Evolutionary conservation across 192 early-diverging fungal species (phyloP).

Genomic region (Gigaspora rosea): DNA sequence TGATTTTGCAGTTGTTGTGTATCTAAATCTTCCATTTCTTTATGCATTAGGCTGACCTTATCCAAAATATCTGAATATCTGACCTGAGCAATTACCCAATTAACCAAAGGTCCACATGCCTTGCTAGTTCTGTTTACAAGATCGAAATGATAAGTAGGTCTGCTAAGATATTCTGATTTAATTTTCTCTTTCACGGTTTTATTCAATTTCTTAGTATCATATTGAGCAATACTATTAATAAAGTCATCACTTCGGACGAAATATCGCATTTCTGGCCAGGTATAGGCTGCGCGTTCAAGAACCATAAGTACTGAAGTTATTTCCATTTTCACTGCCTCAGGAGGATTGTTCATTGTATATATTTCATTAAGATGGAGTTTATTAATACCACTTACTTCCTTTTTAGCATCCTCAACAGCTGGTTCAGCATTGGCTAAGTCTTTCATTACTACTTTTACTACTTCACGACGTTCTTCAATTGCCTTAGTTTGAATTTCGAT

Average conservation of each 20-base stretch:
- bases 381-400: slow-evolving; percentile 92
- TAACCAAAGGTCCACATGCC: slow-evolving; percentile 96
- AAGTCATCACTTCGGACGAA: slow-evolving; percentile 95
- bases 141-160: slow-evolving; percentile 92
- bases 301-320: slow-evolving; percentile 97
- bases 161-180: slow-evolving; percentile 71
- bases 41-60: slow-evolving; percentile 89
- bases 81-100: slow-evolving; percentile 98
- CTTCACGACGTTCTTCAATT: slow-evolving; percentile 75
- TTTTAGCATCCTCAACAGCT: slow-evolving; percentile 92
- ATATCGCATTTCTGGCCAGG: slow-evolving; percentile 91
- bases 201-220: slow-evolving; percentile 89
- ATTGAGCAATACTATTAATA: slow-evolving; percentile 95
- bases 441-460: slow-evolving; percentile 62
- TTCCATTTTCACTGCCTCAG: slow-evolving; percentile 91
- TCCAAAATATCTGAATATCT: slow-evolving; percentile 91
- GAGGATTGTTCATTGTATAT: slow-evolving; percentile 95
- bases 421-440: slow-evolving; percentile 97
- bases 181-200: slow-evolving; percentile 77
- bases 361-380: slow-evolving; percentile 97
- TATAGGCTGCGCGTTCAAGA: slow-evolving; percentile 79
- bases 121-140: slow-evolving; percentile 94
- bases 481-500: slow-evolving; percentile 72
- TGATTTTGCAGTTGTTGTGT: slow-evolving; percentile 70
- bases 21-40: slow-evolving; percentile 88